Percentiles rank a stretch among this genome's conserved stretches.
Conservation (phyloP, 305 asterid species). For the Fraxinus platypoda region DNA sequence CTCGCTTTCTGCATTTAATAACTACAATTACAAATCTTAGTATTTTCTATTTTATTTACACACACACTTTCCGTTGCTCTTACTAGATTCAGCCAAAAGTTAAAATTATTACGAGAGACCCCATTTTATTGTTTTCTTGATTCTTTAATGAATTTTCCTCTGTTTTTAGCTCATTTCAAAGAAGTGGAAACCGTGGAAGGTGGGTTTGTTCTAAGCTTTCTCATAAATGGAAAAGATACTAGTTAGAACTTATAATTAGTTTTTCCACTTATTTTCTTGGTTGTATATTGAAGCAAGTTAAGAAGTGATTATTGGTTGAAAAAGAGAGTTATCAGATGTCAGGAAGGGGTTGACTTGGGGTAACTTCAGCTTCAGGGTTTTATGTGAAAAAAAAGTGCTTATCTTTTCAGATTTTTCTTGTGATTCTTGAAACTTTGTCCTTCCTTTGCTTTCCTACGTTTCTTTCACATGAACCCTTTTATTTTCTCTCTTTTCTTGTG, state of each 20-base stretch:
- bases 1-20: slow-evolving; percentile 12
- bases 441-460: slow-evolving; percentile 34
- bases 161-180: slow-evolving; percentile 29
- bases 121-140: slow-evolving; percentile 27
- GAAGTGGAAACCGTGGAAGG: slow-evolving; percentile 29
- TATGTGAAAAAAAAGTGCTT: slow-evolving; percentile 35
- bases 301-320: slow-evolving; percentile 49
- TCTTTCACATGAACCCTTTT: slow-evolving; percentile 41
- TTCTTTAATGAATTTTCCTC: slow-evolving; percentile 11
- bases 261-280: slow-evolving; percentile 23
- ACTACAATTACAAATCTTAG: slow-evolving; percentile 13
- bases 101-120: background rate
- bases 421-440: slow-evolving; percentile 49
- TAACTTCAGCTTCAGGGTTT: slow-evolving; percentile 84
- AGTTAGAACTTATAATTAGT: slow-evolving; percentile 11
- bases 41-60: slow-evolving; percentile 15
- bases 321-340: slow-evolving; percentile 44
- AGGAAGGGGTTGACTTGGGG: slow-evolving; percentile 54
- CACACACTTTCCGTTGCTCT: slow-evolving; percentile 26
- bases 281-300: slow-evolving; percentile 24
- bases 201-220: slow-evolving; percentile 12
- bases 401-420: slow-evolving; percentile 65
- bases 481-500: slow-evolving; percentile 34
- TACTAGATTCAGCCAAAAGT: background rate
- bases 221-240: slow-evolving; percentile 10